Evolutionary conservation across 1,284 basidiomycete species (phyloP), one percentile per base, ranked within the genome.

Genomic region (Pisolithus thermaeus): DNA sequence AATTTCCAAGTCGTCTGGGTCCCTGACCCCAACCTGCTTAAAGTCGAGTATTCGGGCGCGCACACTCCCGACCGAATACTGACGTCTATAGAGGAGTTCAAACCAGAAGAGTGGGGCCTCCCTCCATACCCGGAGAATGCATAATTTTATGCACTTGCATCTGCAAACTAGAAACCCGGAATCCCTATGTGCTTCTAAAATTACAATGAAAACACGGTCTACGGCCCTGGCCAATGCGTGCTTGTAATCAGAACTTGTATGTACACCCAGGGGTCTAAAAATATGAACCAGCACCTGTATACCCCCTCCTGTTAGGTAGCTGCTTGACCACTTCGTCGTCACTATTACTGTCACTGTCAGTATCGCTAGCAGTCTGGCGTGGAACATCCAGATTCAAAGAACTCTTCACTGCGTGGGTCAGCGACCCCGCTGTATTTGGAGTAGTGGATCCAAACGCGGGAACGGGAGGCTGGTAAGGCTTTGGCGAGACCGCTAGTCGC

Each of bases 371-470:
- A 32, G 32, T 35, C 32, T 63, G 23, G 7, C 22, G 38, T 18
- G 22, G 54, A 32, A 58, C 52, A 41, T 11, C 45, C 5, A 64
- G 46, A 40, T 46, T 54, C 37, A 59, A 25, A 4, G 41, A 43
- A n/a, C 30, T n/a, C 23, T 28, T 12, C 7, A 51, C 52, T 1
- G 28, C 35, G 4, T 51, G 25, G 6, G 48, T 23, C 6, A 35
- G 41, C 5, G n/a, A 39, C 22, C 37, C 16, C 20, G 37, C 16
- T 20, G 7, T 39, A 39, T 18, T 16, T 18, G 38, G 22, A 3
- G 83, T 86, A 0, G 80, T 81, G 12, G 84, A 85, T 3, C 84
- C 85, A 64, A 90, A 93, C 1, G 81, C 79, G 14, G 90, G 87
- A 22, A 70, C 62, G 0, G 92, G 90, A 8, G 79, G 79, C 1